Evolutionary conservation across 2,329 filamentous ascomycete species (phyloP), one percentile per base, ranked within the genome.

Genomic region (Tolypocladium amazonense): DNA sequence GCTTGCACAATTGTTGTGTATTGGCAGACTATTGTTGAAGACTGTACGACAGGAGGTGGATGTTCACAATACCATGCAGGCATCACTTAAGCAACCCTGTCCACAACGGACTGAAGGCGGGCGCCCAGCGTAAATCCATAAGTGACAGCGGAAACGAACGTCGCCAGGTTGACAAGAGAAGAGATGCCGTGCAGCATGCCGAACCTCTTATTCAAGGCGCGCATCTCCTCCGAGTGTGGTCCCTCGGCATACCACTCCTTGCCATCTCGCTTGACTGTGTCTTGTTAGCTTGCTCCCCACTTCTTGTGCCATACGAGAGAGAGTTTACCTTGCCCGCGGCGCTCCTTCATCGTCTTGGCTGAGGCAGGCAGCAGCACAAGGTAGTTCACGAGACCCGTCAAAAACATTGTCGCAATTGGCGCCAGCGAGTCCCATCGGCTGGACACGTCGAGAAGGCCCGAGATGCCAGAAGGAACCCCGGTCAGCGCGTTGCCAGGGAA

Each of bases 161-260:
- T 88, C 2, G 82, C 73, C 61, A 97, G 70, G 72, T 97, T 97
- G 25, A 95, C 72, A 62, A 95, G 72, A 35, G 89, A 89, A 9
- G 90, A 96, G 56, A 89, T 76, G 7, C 92, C 90, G 73, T 99
- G 94, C 60, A 96, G 74, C 62, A 82, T 83, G 20, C 83, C 85
- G 72, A 97, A 97, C 63, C 79, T 80, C 75, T 86, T 89, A 78
- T 93, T 96, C 67, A 96, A 73, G 11, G 79, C 80, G 66, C 84
- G 74, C 92, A 97, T 97, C 76, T 93, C 90, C 66, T 87, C 80
- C 6, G 89, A 94, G 68, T 96, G 90, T 45, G 91, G 89, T 1
- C 86, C 82, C 58, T 83, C 77, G 64, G 96, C 91, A 68, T 88
- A 89, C 73, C 87, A 90, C 71, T 88, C 89, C 81, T 96, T 97